These are phyloP conservation scores for Diplodia sapinea DNA, from an alignment of 2,329 filamentous ascomycete genomes.

Conservation along the genomic window DNA sequence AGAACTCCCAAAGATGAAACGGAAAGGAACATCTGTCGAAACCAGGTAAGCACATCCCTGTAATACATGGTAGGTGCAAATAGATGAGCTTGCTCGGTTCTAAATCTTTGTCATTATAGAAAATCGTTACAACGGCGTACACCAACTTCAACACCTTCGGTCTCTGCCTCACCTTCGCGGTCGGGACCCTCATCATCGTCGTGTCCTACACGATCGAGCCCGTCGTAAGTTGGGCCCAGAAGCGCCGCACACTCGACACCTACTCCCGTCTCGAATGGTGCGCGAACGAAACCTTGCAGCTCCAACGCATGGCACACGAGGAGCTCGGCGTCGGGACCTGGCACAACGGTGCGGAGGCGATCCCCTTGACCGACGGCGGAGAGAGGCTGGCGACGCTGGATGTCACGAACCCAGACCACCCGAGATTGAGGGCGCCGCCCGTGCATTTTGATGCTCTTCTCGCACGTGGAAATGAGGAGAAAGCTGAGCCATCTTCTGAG, in stretches of 20 bases:
- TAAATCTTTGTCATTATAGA: not conserved
- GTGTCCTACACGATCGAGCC: constrained; percentile 31
- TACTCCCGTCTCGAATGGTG: constrained; percentile 34
- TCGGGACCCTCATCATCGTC: constrained; percentile 37
- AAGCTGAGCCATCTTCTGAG: no score
- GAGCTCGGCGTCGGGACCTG: constrained; percentile 31
- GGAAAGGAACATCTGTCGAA: not conserved
- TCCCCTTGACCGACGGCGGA: constrained; percentile 23
- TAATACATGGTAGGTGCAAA: no score
- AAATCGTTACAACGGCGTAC: constrained; percentile 33
- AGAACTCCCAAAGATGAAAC: not conserved
- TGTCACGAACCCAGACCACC: constrained; percentile 16
- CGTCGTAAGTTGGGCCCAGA: constrained; percentile 28
- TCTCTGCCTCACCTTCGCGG: constrained; percentile 36
- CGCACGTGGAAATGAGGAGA: not conserved
- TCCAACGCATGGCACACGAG: constrained; percentile 31
- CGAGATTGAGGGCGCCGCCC: not conserved
- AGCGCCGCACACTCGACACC: constrained; percentile 22
- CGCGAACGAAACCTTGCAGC: constrained; percentile 31
- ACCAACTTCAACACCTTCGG: constrained; percentile 37
- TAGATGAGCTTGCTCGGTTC: no score
- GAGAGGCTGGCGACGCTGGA: constrained; percentile 21
- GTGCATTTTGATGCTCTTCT: not conserved
- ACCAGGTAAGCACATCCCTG: not conserved
- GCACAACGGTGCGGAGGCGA: constrained; percentile 18